These are phyloP conservation scores for Hypoxylon fuscum DNA, from an alignment of 495 filamentous ascomycete species.

Conservation along the genomic window DNA sequence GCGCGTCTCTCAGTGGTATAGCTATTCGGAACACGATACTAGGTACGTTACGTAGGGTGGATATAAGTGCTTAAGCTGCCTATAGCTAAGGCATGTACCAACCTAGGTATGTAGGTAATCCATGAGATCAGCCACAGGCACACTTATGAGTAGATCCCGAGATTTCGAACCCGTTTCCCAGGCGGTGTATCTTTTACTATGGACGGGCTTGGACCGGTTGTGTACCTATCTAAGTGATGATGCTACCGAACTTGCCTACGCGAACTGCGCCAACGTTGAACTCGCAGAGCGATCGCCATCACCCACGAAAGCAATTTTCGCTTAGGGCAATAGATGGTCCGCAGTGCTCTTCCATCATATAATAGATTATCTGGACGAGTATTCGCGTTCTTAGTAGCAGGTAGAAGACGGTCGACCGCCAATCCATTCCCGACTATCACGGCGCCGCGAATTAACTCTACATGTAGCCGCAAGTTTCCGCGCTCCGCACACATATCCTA, in stretches of 20 bases:
- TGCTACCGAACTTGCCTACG: conserved; percentile 22
- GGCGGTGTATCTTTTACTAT: conserved; percentile 21
- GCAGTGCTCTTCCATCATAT: conserved; percentile 6
- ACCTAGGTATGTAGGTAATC: not conserved
- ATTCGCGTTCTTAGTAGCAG: no score
- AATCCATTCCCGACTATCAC: no score
- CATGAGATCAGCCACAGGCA: conserved; percentile 20
- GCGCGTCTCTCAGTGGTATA: not conserved
- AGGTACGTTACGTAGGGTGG: no score
- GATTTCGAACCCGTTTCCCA: conserved; percentile 20
- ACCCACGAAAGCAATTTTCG: conserved; percentile 9
- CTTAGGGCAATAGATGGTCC: not conserved
- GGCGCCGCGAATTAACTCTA: no score
- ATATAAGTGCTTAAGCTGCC: no score
- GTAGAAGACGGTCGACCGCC: no score
- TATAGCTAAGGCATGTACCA: no score
- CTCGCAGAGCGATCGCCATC: conserved; percentile 13
- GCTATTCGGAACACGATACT: no score
- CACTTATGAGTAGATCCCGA: conserved; percentile 27
- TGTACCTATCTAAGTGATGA: no score
- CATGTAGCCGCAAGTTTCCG: no score
- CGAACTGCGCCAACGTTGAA: conserved; percentile 13
- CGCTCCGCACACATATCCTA: no score
- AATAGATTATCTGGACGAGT: not conserved
- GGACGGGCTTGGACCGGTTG: conserved; percentile 18